Base-by-base conservation (phyloP, 257 asterid species). In the Solanum chilense region DNA sequence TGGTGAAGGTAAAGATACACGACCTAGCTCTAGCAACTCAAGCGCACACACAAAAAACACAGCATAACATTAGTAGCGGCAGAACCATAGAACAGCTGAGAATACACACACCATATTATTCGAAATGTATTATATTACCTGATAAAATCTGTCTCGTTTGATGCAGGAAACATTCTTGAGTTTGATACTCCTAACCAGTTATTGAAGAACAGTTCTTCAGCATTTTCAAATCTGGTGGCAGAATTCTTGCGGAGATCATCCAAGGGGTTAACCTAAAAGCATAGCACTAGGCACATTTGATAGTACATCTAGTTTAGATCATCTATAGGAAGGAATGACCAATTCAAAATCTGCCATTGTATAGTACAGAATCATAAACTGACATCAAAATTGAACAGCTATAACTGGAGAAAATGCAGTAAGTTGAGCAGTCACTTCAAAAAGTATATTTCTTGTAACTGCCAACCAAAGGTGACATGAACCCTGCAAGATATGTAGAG, bases 171-270 rank as follows among this genome's bases (percentile, higher is more conserved):
- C 77, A 80, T 94, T 21, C 35, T 94, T 1, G 98, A 96, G 91
- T 94, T 93, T 75, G 93, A 94, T 86, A 92, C 94, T 11, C 98
- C 98, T 11, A 35, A 92, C 66, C 89, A 87, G 87, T 89, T 96
- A 89, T 93, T 94, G 42, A 77, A 77, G 68, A 93, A 93, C 16
- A 89, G 85, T 31, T 89, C 85, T 47, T 94, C 98, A 1, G 93
- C 94, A 20, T 96, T 96, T 90, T 93, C 95, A n/a, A 90, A 93
- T 87, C 89, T 94, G 90, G 98, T 93, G 80, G 88, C 81, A 88
- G 98, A 96, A 27, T 96, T 92, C 91, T 83, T 94, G 92, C 89
- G 92, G 86, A 90, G 96, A 92, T 93, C 98, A 27, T 89, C 91
- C 12, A 31, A 76, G 25, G 80, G 64, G 25, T 77, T 9, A 37